Conservation (phyloP, 805 yeast genomes). For the Lachancea kluyveri region DNA sequence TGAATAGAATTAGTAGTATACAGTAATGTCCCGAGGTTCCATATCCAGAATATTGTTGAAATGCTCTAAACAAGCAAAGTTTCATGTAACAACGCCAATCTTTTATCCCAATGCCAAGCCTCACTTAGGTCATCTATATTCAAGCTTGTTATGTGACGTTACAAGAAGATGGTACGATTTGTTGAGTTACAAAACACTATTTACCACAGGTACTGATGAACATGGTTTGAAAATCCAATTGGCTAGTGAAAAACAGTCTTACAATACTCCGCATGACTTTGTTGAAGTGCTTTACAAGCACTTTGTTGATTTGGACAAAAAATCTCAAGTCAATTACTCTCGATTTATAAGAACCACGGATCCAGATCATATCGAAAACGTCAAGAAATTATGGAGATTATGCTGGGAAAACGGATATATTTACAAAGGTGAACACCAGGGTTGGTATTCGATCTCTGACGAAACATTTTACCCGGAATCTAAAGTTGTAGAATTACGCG, state of each 20-base stretch:
- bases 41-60: too few relatives aligned
- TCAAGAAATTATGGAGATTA: slow-evolving; percentile 60
- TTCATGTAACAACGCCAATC: slow-evolving; percentile 81
- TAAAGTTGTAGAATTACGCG: slow-evolving; percentile 45
- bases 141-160: slow-evolving; percentile 80
- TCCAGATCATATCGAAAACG: slow-evolving; percentile 62
- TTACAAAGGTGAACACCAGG: slow-evolving; percentile 77
- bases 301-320: slow-evolving; percentile 58
- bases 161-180: slow-evolving; percentile 65
- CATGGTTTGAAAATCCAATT: slow-evolving; percentile 90
- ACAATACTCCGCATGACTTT: slow-evolving; percentile 52
- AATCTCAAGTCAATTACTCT: slow-evolving; percentile 53
- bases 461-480: slow-evolving; percentile 88
- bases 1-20: too few relatives aligned
- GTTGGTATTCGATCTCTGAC: slow-evolving; percentile 94
- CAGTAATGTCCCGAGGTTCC: too few relatives aligned
- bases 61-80: slow-evolving; percentile 2
- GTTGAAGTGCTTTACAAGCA: slow-evolving; percentile 64
- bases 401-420: slow-evolving; percentile 58
- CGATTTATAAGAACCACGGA: slow-evolving; percentile 92
- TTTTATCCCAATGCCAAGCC: slow-evolving; percentile 95
- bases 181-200: slow-evolving; percentile 38
- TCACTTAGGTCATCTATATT: slow-evolving; percentile 87
- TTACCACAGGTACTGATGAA: slow-evolving; percentile 94
- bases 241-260: slow-evolving; percentile 59